Base-by-base conservation (phyloP, 768 basidiomycete species). In the Pleurotus cornucopiae region DNA sequence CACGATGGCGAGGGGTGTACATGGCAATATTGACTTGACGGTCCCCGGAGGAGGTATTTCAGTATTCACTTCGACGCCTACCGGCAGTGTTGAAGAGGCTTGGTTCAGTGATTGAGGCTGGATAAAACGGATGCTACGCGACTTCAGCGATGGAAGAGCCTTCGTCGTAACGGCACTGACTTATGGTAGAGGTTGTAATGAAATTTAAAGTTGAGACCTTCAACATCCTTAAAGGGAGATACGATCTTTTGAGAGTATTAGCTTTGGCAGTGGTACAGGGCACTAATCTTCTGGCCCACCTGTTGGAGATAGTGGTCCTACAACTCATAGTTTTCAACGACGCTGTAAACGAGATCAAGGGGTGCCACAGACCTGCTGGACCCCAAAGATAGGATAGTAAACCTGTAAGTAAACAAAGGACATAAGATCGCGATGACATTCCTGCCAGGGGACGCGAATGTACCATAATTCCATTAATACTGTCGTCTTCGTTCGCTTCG, bases 241-340 rank as follows among this genome's bases (percentile, higher is more conserved):
- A 99, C 94, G 55, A 98, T 84, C 89, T 91, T 54, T 21, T 52
- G 21, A 25, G 38, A 38, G 47, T 21, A 34, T 49, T 37, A 55
- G 43, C 60, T 5, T 23, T 58, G 57, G 3, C 40, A 25, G 26
- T 16, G 18, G 16, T 14, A 34, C 41, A 34, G 18, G 26, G 5
- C 44, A 43, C 43, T 49, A 39, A 51, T 23, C 16, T n/a, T 23
- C 26, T 13, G 12, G 54, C 72, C 58, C 62, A 86, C 89, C 76
- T 98, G 96, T 70, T 99, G 97, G 55, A 99, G 76, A 69, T 99
- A 99, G 66, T 96, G 93, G 67, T 98, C 97, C 87, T 98, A 65
- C 23, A 16, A 54, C 43, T 62, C 51, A 38, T 41, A 49, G 14
- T 43, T 59, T 52, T 34, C 16, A 38, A 18, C 45, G 47, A 12